phyloP scores from a whole-genome alignment of 495 filamentous ascomycete species.

The Daldinia concentrica region DNA sequence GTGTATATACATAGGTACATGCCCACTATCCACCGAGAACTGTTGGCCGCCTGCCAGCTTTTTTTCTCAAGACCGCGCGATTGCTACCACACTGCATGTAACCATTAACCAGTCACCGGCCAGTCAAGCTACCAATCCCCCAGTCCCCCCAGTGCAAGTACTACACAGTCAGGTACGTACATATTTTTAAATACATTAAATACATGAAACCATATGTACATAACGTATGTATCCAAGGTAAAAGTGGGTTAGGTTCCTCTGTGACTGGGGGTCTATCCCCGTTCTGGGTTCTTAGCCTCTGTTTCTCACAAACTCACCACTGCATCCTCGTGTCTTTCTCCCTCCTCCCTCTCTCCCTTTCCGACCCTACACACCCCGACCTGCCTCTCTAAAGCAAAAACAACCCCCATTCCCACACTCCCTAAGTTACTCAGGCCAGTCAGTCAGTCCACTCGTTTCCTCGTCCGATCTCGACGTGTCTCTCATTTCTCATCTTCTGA shows the following conservation, averaged over 20 bases:
- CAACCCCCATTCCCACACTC: slow-evolving; percentile 43
- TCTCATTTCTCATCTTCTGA: slow-evolving; percentile 43
- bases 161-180: slow-evolving; percentile 3
- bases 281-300: slow-evolving; percentile 17
- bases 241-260: neutral
- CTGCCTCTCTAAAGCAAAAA: slow-evolving; percentile 40
- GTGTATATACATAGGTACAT: too few relatives aligned
- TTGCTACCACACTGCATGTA: slow-evolving; percentile 24
- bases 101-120: slow-evolving; percentile 34
- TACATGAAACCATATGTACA: neutral
- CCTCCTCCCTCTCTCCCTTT: slow-evolving; percentile 28
- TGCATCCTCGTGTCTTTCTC: slow-evolving; percentile 35
- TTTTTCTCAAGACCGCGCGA: slow-evolving; percentile 1
- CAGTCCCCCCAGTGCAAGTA: slow-evolving; percentile 15
- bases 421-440: slow-evolving; percentile 44
- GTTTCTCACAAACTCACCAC: slow-evolving; percentile 31
- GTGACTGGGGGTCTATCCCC: slow-evolving; percentile 11
- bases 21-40: neutral
- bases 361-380: slow-evolving; percentile 35
- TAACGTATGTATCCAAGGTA: neutral
- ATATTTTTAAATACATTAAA: too few relatives aligned
- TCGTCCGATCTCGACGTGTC: slow-evolving; percentile 46
- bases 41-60: slow-evolving; percentile 16
- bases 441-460: slow-evolving; percentile 47
- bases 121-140: slow-evolving; percentile 18